phyloP scores from a whole-genome alignment of 768 basidiomycete species.

The Collybia sp. region DNA sequence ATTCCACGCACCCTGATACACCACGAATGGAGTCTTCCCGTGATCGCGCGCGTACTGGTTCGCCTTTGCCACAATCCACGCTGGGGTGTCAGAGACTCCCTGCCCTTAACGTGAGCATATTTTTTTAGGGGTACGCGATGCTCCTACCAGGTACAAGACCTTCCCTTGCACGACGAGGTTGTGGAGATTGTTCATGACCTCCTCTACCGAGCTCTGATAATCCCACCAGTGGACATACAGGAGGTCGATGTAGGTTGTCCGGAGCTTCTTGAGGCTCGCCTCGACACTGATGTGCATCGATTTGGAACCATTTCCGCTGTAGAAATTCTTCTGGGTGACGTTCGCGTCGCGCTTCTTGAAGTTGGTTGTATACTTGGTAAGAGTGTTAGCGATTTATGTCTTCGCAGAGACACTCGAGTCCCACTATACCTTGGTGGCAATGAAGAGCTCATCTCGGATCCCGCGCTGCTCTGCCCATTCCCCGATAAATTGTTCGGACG shows the following conservation, averaged over 20 bases:
- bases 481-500: constrained; percentile 40
- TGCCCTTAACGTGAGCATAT: constrained; percentile 5
- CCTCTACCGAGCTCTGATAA: constrained; percentile 42
- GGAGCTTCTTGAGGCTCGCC: constrained; percentile 40
- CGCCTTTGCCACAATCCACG: constrained; percentile 43
- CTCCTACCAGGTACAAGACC: constrained; percentile 36
- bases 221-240: constrained; percentile 49
- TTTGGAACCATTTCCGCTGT: constrained; percentile 38
- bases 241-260: constrained; percentile 36
- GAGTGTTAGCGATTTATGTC: neutral
- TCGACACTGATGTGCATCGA: constrained; percentile 34
- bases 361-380: constrained; percentile 9
- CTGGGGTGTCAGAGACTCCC: constrained; percentile 39
- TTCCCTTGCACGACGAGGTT: constrained; percentile 47
- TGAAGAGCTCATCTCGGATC: constrained; percentile 39
- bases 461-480: constrained; percentile 40
- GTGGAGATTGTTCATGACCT: constrained; percentile 53
- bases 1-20: constrained; percentile 49
- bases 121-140: neutral
- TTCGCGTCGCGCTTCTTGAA: constrained; percentile 8
- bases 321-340: constrained; percentile 10
- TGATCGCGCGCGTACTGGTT: constrained; percentile 48
- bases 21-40: constrained; percentile 43
- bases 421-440: constrained; percentile 32
- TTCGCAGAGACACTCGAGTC: neutral